phyloP scores from a whole-genome alignment of 176 grass and related monocot genomes.

The Typha latifolia region DNA sequence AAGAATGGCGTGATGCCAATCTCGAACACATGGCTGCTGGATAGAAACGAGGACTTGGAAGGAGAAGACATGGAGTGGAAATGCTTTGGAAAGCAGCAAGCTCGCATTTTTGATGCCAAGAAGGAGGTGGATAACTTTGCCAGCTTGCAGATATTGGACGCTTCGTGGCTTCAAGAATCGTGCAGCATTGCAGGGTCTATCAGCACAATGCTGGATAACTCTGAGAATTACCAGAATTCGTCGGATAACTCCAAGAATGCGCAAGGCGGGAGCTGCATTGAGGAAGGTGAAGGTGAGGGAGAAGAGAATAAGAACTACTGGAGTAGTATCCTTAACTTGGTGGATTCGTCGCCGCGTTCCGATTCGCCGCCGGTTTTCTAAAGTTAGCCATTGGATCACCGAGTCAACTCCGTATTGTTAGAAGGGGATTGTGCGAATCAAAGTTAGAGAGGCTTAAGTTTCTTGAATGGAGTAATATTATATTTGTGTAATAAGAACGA shows the following conservation, averaged over 20 bases:
- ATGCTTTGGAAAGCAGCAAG: slow-evolving; percentile 47
- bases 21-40: slow-evolving; percentile 15
- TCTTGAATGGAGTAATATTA: slow-evolving; percentile 20
- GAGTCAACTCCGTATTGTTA: neutral
- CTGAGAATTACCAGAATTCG: slow-evolving; percentile 33
- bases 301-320: slow-evolving; percentile 76
- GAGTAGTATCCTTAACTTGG: slow-evolving; percentile 76
- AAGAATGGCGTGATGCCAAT: slow-evolving; percentile 32
- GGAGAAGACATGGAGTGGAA: slow-evolving; percentile 41
- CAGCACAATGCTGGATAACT: slow-evolving; percentile 51
- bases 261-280: slow-evolving; percentile 27
- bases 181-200: slow-evolving; percentile 39
- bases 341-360: slow-evolving; percentile 49
- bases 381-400: slow-evolving; percentile 7
- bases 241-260: slow-evolving; percentile 57
- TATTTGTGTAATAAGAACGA: slow-evolving; percentile 22
- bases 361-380: slow-evolving; percentile 39
- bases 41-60: slow-evolving; percentile 23
- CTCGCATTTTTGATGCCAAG: slow-evolving; percentile 22
- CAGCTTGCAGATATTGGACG: slow-evolving; percentile 2
- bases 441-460: neutral
- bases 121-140: slow-evolving; percentile 31
- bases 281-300: slow-evolving; percentile 38
- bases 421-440: neutral
- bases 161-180: slow-evolving; percentile 42